Evolutionary conservation across 164 flowering plant species (phyloP), one percentile per base, ranked within the genome.

Genomic region (Vitis rotundifolia): DNA sequence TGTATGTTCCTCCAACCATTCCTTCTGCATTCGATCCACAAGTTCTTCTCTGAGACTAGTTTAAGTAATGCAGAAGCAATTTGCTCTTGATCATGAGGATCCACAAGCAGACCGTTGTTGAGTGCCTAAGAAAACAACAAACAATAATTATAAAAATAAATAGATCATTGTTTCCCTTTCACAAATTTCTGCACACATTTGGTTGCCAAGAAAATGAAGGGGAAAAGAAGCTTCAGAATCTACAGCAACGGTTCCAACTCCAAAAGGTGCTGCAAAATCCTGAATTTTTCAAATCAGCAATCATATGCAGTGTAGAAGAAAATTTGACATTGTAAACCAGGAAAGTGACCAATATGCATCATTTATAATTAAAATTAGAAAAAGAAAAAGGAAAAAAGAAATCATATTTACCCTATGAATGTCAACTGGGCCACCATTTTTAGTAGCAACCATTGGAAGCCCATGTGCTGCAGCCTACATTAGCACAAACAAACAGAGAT

Each of bases 401-500:
- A 47, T n/a, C 14, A n/a, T 29, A 10, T 63, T 75, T 85, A 94
- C 99, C 90, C 80, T 83, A 68, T 93, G 89, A 63, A 95, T 95
- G 77, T 93, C 99, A 57, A 93, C 99, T 2, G 98, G 98, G 59
- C 99, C 99, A 15, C 99, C 99, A 81, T 93, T 95, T 80, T 88
- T 95, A 16, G 98, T 95, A 53, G 99, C 99, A 79, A 95, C 97
- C 93, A 93, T 93, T 26, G 99, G 99, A 52, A 95, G 91, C 62
- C 99, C 99, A 78, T 95, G 98, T 48, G 99, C 99, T 61, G 96
- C 97, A 59, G 99, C 99, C 99, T 92, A 68, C 73, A 85, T 66
- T 29, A 50, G 69, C 66, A 26, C 6, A 18, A 60, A 78, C 26
- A 49, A 59, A 7, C 8, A 18, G 55, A 9, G 57, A 50, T 72